A percentile compares a stretch with the other conserved stretches of the same genome.
Conservation (phyloP, 371 early-diverging fungal species). For the Apophysomyces sp. region DNA sequence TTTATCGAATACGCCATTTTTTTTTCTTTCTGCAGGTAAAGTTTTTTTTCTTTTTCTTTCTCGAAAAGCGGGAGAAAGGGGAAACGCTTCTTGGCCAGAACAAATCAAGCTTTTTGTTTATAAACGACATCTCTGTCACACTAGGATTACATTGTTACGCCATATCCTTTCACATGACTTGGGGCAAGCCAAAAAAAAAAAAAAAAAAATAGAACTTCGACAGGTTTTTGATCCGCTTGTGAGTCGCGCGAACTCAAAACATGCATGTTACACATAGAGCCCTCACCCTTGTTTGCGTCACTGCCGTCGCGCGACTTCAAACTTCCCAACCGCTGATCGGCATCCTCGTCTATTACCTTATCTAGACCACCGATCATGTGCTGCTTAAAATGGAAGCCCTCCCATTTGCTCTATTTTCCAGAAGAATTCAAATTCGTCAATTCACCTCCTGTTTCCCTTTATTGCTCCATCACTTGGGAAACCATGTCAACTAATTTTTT, state of each 20-base stretch:
- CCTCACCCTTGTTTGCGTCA: slow-evolving; percentile 4
- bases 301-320: background rate
- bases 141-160: slow-evolving; percentile 1
- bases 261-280: background rate
- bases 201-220: background rate
- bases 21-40: no score
- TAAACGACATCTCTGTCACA: slow-evolving; percentile 1
- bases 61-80: slow-evolving; percentile 1
- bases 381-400: slow-evolving; percentile 1
- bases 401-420: background rate
- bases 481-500: background rate
- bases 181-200: background rate
- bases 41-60: no score
- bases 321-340: background rate
- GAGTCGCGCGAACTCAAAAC: slow-evolving; percentile 1
- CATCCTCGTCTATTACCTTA: background rate
- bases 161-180: background rate
- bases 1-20: background rate
- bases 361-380: background rate
- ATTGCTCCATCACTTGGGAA: background rate
- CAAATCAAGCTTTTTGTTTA: slow-evolving; percentile 1
- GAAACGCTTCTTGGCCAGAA: background rate
- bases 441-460: background rate
- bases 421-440: slow-evolving; percentile 1
- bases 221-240: slow-evolving; percentile 1